Evolutionary conservation across 139 green algal genomes (phyloP).

Genomic region (Auxenochlorella pyrenoidosa): DNA sequence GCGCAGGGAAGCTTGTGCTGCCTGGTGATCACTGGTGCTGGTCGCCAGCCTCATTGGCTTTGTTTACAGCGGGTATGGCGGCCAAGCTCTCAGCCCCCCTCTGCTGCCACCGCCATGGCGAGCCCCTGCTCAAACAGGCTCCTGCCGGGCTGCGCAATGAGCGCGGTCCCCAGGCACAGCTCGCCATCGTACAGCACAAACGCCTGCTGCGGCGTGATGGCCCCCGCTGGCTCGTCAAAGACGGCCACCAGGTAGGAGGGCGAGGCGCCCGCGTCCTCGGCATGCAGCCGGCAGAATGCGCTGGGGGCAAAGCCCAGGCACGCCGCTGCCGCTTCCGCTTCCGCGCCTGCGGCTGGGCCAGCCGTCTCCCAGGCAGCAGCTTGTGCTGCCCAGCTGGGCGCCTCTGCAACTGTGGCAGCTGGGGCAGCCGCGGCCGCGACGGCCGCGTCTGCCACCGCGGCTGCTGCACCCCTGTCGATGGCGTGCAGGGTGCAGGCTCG

Average conservation of each 20-base stretch:
- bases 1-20: background rate
- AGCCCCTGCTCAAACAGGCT: constrained; percentile 44
- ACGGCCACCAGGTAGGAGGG: constrained; percentile 43
- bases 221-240: constrained; percentile 57
- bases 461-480: background rate
- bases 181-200: constrained; percentile 84
- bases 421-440: background rate
- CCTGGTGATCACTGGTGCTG: background rate
- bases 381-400: background rate
- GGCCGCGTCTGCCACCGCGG: background rate
- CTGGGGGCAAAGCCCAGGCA: constrained; percentile 7
- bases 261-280: constrained; percentile 1
- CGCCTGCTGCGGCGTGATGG: constrained; percentile 76
- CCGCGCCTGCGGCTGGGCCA: background rate
- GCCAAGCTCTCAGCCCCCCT: background rate
- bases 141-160: constrained; percentile 54
- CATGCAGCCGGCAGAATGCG: constrained; percentile 27
- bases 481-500: constrained; percentile 33
- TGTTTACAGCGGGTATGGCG: no score
- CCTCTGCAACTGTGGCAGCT: background rate
- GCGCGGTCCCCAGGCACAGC: constrained; percentile 68
- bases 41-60: no score
- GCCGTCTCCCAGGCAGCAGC: background rate
- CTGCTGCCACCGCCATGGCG: background rate
- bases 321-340: background rate